Evolutionary conservation across 2,329 filamentous ascomycete species (phyloP).

Genomic region (Penicillium oxalicum): DNA sequence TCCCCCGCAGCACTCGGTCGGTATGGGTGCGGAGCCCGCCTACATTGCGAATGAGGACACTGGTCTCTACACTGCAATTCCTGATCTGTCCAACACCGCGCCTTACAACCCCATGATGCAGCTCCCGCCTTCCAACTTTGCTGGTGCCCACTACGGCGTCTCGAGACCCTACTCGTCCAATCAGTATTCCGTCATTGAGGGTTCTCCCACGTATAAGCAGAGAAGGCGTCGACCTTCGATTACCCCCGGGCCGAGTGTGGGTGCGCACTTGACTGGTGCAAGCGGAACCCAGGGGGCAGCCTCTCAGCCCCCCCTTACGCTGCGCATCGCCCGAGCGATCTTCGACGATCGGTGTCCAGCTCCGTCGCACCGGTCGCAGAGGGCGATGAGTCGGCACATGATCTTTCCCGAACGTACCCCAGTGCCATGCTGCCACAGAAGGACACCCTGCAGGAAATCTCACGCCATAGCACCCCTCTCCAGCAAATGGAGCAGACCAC

Average conservation of each 20-base stretch:
- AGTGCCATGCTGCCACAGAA: conserved; percentile 68
- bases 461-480: conserved; percentile 83
- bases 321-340: conserved; percentile 76
- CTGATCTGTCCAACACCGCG: conserved; percentile 70
- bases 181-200: conserved; percentile 93
- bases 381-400: conserved; percentile 69
- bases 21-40: conserved; percentile 77
- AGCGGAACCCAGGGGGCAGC: conserved; percentile 64
- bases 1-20: conserved; percentile 81
- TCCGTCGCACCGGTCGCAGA: conserved; percentile 79
- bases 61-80: conserved; percentile 88
- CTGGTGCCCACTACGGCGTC: conserved; percentile 70
- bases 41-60: conserved; percentile 99
- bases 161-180: conserved; percentile 63
- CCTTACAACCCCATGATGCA: conserved; percentile 85
- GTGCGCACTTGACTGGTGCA: conserved; percentile 33
- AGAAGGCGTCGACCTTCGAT: conserved; percentile 88
- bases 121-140: conserved; percentile 76
- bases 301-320: conserved; percentile 46
- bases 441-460: conserved; percentile 70
- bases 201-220: conserved; percentile 98
- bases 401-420: conserved; percentile 66
- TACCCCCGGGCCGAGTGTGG: conserved; percentile 58
- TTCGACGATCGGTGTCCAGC: conserved; percentile 81
- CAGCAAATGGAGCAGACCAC: conserved; percentile 79